Evolutionary conservation across 495 filamentous ascomycete species (phyloP), one percentile per base, ranked within the genome.

Genomic region (Astrothelium macrocarpum): DNA sequence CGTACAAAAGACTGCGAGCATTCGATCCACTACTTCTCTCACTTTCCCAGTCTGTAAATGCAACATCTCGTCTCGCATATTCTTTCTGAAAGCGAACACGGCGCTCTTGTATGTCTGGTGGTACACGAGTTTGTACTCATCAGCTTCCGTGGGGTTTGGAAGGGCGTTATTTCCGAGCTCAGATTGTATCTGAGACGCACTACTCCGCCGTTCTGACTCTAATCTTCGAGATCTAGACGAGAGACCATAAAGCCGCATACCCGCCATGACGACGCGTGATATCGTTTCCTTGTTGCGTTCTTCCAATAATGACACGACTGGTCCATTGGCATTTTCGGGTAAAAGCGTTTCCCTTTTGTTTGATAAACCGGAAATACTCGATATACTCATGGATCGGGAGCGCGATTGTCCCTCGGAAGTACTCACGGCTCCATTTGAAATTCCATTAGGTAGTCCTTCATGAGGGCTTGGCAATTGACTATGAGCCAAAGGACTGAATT

Each of bases 111-210:
- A 86, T 0, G 82, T 84, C 58, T 85, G 83, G 65, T 87, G 85
- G 61, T 87, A 87, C 72, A 87, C 80, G 10, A 79, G 67, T 69
- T 87, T 87, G 71, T 84, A 87, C 58, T 86, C 83, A 66, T 86
- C 84, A 53, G 82, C 81, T 32, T 82, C 79, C 0, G 71, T 67
- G 0, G 61, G 62, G 0, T 68, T 65, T 9, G 49, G 25, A 5
- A 11, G 5, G 5, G 23, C 25, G 25, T 56, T 16, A 9, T 29
- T 56, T 29, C 49, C 49, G 9, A 28, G 10, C 20, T 18, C 49
- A 10, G 25, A 25, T 29, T 29, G 49, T 11, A 25, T 10, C 7
- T 56, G 23, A 20, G 25, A 7, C 29, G 9, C 49, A 11, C 9
- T 16, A 25, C 49, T 56, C 29, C 29, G 49, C 10, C 49, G 20